Evolutionary conservation across 2,329 filamentous ascomycete genomes (phyloP), one percentile per base, ranked within the genome.

Genomic region (Microascus cirrosus): DNA sequence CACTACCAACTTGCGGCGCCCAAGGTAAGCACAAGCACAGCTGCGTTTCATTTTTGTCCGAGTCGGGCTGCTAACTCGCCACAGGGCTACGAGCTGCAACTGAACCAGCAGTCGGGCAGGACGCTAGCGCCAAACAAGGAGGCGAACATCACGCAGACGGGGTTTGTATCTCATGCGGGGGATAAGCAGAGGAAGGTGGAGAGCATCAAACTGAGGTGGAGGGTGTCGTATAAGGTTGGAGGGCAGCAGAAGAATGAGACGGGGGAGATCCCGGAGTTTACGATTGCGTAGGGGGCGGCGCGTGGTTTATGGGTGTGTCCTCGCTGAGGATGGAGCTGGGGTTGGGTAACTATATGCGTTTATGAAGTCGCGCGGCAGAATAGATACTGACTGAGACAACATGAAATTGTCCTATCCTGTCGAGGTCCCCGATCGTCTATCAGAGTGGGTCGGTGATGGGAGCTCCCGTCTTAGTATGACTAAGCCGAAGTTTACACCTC

Each of bases 1-100:
- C 91, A 93, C 59, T 95, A 96, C 67, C 90, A 96, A 70, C 79
- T 95, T 45, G 94, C 94, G 2, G 93, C 96, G 34, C 94, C 93
- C 60, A 97, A 93, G 82, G 92, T 95, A 75, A 63, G 71, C 59
- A 48, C 55, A 32, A 24, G 28, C 42, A 24, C 53, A 51, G 8
- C 39, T 28, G 59, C 56, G 64, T 5, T 56, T 7, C 15, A 51
- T 24, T 39, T 34, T n/a, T 34, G 22, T 42, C n/a, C 20, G 24
- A 20, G 51, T 45, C 12, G 34, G 22, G 20, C 58, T 54, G 59
- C 65, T 60, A 65, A 42, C 59, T 61, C 59, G 61, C 55, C 7
- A 60, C 64, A 95, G 90, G 87, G 86, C 61, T 94, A 87, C 68
- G 85, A 87, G 60, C 79, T 96, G 24, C 82, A 89, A 66, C 82